Conservation (phyloP, 768 basidiomycete species). For the Boletus vinaceobasis region DNA sequence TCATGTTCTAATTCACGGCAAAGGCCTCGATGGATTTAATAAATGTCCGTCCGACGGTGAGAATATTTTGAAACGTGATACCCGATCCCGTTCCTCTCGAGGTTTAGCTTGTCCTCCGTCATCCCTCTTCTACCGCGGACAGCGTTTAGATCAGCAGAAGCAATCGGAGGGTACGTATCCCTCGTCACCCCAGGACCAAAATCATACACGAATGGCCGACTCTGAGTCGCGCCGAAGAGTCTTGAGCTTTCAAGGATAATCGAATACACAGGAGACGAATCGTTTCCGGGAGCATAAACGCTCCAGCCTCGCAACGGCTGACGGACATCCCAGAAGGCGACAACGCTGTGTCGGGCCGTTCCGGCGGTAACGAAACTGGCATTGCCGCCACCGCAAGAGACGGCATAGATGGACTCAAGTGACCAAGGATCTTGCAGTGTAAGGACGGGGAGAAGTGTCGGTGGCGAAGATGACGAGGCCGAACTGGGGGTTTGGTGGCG, state of each 20-base stretch:
- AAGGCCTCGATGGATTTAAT: constrained; percentile 1
- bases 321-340: constrained; percentile 82
- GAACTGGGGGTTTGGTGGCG: not conserved
- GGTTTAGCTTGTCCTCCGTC: constrained; percentile 23
- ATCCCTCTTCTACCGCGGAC: constrained; percentile 12
- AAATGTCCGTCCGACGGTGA: constrained; percentile 25
- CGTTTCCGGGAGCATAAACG: constrained; percentile 76
- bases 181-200: constrained; percentile 63
- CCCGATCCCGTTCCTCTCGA: constrained; percentile 39
- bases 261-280: constrained; percentile 74
- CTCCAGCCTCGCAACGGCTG: constrained; percentile 64
- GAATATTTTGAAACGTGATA: constrained; percentile 51
- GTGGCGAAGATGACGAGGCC: constrained; percentile 21
- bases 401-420: constrained; percentile 69
- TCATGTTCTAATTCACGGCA: not conserved
- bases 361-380: constrained; percentile 70
- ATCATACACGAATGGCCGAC: constrained; percentile 73
- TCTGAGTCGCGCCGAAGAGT: constrained; percentile 75
- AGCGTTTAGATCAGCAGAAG: constrained; percentile 24
- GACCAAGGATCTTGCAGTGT: constrained; percentile 65
- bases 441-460: constrained; percentile 53
- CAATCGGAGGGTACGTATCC: constrained; percentile 51
- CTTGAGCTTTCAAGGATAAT: constrained; percentile 74
- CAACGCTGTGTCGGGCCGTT: constrained; percentile 69
- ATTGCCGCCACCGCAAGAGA: constrained; percentile 71